Evolutionary conservation across 805 yeast genomes (phyloP).

Genomic region (Cyberlindnera samutprakarnensis): DNA sequence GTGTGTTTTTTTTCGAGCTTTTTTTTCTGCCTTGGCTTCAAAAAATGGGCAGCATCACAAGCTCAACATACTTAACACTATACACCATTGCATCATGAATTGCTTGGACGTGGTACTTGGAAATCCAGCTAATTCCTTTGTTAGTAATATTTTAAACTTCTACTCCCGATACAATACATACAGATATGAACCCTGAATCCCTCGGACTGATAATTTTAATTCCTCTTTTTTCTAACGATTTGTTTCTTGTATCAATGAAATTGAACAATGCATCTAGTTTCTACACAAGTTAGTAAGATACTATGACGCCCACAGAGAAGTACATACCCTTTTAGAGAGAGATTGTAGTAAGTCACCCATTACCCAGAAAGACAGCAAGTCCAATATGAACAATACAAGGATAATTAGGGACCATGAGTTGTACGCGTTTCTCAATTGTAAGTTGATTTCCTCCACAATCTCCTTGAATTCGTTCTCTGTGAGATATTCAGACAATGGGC

Average conservation of each 20-base stretch:
- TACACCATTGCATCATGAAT: no score
- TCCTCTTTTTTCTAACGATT: conserved; percentile 16
- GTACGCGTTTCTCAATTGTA: conserved; percentile 31
- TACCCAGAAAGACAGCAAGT: conserved; percentile 34
- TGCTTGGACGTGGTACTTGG: conserved; percentile 39
- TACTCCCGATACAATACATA: no score
- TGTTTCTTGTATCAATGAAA: conserved; percentile 30
- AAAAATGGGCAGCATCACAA: no score
- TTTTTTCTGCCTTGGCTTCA: no score
- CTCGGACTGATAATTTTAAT: conserved; percentile 42
- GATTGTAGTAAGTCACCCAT: conserved; percentile 31
- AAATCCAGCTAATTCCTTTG: conserved; percentile 30
- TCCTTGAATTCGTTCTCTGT: conserved; percentile 29
- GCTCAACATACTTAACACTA: no score
- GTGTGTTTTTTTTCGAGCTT: no score
- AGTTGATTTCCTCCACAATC: conserved; percentile 40
- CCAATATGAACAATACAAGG: conserved; percentile 29
- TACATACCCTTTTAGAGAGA: conserved; percentile 13
- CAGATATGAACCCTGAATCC: conserved; percentile 45
- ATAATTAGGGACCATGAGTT: conserved; percentile 32
- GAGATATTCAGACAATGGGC: conserved; percentile 39
- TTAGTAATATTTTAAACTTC: no score
- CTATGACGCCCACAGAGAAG: no score
- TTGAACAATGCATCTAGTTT: conserved; percentile 34
- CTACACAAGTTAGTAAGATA: conserved; percentile 16